Percentiles rank a stretch among this genome's conserved stretches.
phyloP scores from a whole-genome alignment of 805 yeast genomes.

The Metschnikowia cerradonensis region DNA sequence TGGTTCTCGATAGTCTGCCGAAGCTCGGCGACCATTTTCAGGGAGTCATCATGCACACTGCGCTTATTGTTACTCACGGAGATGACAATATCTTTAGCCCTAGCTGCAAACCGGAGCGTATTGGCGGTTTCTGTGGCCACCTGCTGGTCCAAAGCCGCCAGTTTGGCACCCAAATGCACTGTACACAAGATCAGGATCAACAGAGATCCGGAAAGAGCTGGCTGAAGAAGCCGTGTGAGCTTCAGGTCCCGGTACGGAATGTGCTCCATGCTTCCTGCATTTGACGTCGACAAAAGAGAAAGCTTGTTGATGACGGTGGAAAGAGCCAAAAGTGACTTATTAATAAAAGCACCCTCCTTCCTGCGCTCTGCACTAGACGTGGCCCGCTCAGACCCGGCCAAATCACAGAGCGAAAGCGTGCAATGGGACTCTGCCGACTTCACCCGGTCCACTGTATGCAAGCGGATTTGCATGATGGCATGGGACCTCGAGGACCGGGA shows the following conservation, averaged over 20 bases:
- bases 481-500: constrained; percentile 87
- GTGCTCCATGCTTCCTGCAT: constrained; percentile 44
- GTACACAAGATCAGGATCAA: constrained; percentile 85
- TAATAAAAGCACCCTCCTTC: constrained; percentile 90
- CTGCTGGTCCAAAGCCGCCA: constrained; percentile 26
- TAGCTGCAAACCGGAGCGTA: constrained; percentile 85
- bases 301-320: constrained; percentile 89
- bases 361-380: constrained; percentile 70
- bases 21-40: constrained; percentile 49
- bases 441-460: constrained; percentile 42
- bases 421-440: constrained; percentile 44
- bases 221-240: constrained; percentile 83
- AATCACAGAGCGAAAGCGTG: constrained; percentile 81
- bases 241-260: constrained; percentile 93
- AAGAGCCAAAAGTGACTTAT: constrained; percentile 83
- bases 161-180: constrained; percentile 54
- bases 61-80: constrained; percentile 53
- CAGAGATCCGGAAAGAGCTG: constrained; percentile 85
- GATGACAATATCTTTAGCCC: constrained; percentile 83
- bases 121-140: constrained; percentile 76
- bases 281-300: constrained; percentile 34
- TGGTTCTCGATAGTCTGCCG: constrained; percentile 59
- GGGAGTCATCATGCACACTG: constrained; percentile 35
- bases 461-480: constrained; percentile 72
- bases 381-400: constrained; percentile 93